Base-by-base conservation (phyloP, 768 basidiomycete genomes). In the Leccinum disarticulatum region DNA sequence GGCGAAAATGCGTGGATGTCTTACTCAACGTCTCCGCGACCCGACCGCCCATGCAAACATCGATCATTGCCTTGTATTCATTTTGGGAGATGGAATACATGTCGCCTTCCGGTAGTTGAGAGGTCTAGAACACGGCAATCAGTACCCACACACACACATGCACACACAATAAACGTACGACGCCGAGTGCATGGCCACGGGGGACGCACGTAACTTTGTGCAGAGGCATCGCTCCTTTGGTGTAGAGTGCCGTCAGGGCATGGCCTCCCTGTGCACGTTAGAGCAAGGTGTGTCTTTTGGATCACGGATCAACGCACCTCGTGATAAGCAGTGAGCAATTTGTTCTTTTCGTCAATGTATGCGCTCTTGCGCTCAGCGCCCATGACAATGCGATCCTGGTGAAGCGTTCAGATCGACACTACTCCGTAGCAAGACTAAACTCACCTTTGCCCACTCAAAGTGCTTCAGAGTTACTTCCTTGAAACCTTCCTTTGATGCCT, bases 161-260 rank as follows among this genome's bases (percentile, higher is more conserved):
- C 36, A 17, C 14, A 4, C 43, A 36, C 36, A 10, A 27, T 47
- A 10, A 33, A 83, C 87, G 64, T 77, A 93, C 91, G 65, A 90
- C 77, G 58, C 95, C 95, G 49, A 98, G 81, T 22, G 95, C 90
- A 70, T 96, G 91, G 28, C 97, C 97, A 66, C 97, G 90, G 43
- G 96, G 96, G 55, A 99, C 85, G 72, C 96, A 97, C 27, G 96
- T 98, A 35, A 98, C 96, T 78, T 97, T 97, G 75, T 98, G 95
- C 62, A 99, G 76, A 46, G 97, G 97, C 85, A 95, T 94, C 47
- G 95, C 94, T 53, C 95, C 96, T 62, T 91, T 84, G 1, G 97
- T 98, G 72, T 94, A 94, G 52, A 98, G 78, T 6, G 96, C 95
- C 27, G 95, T 87, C n/a, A 98, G 81, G 30, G 95, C 93, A 73